Evolutionary conservation across 2,329 filamentous ascomycete genomes (phyloP).

Genomic region (Epichloe scottii): DNA sequence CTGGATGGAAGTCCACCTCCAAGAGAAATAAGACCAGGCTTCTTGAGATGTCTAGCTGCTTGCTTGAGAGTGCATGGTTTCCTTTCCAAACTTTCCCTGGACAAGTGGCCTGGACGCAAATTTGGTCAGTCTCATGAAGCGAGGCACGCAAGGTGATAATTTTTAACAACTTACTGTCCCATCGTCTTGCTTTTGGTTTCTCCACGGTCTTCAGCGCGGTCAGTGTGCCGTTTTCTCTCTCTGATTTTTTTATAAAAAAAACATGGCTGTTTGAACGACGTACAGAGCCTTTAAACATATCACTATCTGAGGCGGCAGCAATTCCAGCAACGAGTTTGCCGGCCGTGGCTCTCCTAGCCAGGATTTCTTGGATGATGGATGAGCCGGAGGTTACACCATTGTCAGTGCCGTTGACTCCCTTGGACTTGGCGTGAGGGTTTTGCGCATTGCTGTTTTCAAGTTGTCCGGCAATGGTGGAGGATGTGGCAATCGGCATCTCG

Average conservation of each 20-base stretch:
- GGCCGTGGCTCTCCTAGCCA: slow-evolving; percentile 46
- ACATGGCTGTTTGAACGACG: slow-evolving; percentile 13
- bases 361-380: slow-evolving; percentile 18
- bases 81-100: slow-evolving; percentile 45
- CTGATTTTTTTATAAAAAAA: too few relatives aligned
- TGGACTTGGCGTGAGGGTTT: slow-evolving; percentile 5
- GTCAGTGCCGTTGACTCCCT: slow-evolving; percentile 9
- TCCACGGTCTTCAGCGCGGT: slow-evolving; percentile 20
- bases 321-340: slow-evolving; percentile 62
- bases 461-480: not conserved
- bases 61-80: slow-evolving; percentile 66
- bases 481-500: slow-evolving; percentile 5
- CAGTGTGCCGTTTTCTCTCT: not conserved
- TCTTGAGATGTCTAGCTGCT: slow-evolving; percentile 67
- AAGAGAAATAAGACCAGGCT: slow-evolving; percentile 76
- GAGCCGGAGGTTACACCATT: slow-evolving; percentile 1
- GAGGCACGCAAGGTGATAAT: not conserved
- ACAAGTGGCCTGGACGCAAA: slow-evolving; percentile 38
- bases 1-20: slow-evolving; percentile 82
- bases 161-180: slow-evolving; percentile 56
- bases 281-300: slow-evolving; percentile 71
- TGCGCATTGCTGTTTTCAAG: slow-evolving; percentile 4
- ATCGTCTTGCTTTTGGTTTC: slow-evolving; percentile 69
- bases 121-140: not conserved
- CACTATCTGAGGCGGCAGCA: slow-evolving; percentile 65